Evolutionary conservation across 371 early-diverging fungal species (phyloP).

Genomic region (Syncephalastrum sp.): DNA sequence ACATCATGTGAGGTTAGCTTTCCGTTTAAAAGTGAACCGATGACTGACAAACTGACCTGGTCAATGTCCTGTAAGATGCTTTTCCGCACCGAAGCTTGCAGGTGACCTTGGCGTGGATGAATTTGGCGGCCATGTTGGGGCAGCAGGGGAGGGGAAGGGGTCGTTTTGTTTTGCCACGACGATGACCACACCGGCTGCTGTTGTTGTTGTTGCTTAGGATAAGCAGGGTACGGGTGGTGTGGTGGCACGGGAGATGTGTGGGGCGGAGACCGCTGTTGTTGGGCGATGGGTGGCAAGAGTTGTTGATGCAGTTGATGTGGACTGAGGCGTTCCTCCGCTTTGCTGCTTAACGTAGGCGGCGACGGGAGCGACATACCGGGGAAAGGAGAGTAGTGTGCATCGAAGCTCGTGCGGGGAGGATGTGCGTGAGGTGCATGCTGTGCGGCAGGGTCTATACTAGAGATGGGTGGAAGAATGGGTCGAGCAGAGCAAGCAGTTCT

Average conservation of each 20-base stretch:
- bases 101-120: conserved; percentile 5
- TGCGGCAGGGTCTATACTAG: conserved; percentile 12
- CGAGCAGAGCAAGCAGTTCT: conserved; percentile 3
- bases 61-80: conserved; percentile 15
- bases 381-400: conserved; percentile 4
- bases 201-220: conserved; percentile 8
- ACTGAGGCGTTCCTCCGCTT: too few relatives aligned
- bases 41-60: conserved; percentile 9
- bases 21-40: too few relatives aligned
- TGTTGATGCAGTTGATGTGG: background rate
- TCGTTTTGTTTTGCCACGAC: too few relatives aligned
- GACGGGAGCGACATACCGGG: too few relatives aligned
- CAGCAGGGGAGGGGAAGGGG: conserved; percentile 3
- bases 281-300: background rate
- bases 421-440: conserved; percentile 6
- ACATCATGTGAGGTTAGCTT: background rate
- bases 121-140: conserved; percentile 2
- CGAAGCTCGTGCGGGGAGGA: conserved; percentile 7
- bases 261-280: conserved; percentile 2
- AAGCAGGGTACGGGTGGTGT: conserved; percentile 8
- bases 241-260: conserved; percentile 6
- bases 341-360: too few relatives aligned
- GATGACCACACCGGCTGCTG: conserved; percentile 1
- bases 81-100: conserved; percentile 6
- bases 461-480: conserved; percentile 15